Conservation (phyloP, 306 rosid species). For the Cyclanthera cordifolia region DNA sequence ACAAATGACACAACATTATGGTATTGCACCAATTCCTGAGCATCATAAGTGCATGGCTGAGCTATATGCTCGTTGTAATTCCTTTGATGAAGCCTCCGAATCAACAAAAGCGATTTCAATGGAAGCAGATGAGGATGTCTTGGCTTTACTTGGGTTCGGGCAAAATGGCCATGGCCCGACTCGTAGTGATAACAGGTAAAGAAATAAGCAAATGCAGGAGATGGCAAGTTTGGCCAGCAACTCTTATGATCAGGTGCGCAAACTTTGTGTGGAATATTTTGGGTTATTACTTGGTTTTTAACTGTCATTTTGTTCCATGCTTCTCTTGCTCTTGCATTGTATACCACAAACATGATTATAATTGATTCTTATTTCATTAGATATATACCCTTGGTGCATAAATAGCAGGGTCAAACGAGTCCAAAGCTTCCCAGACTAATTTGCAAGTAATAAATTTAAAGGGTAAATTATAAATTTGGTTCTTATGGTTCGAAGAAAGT, state of each 20-base stretch:
- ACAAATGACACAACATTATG: constrained; percentile 37
- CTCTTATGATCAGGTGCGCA: not conserved
- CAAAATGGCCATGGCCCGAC: not conserved
- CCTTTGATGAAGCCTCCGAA: constrained; percentile 17
- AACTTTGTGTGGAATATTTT: not conserved
- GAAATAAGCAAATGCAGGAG: not conserved
- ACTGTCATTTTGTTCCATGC: not conserved
- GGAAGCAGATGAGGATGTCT: not conserved
- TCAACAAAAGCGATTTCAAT: constrained; percentile 12
- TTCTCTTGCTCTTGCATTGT: not conserved
- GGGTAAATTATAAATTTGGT: too few relatives aligned
- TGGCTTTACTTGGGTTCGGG: not conserved
- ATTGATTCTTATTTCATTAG: not conserved
- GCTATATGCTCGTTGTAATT: constrained; percentile 29
- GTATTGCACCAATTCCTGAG: constrained; percentile 39
- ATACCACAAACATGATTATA: not conserved
- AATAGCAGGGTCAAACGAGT: too few relatives aligned
- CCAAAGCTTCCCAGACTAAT: too few relatives aligned
- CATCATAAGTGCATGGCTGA: constrained; percentile 42
- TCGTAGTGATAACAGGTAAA: not conserved
- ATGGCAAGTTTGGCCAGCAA: not conserved
- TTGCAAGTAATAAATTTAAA: too few relatives aligned
- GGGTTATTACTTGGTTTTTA: not conserved
- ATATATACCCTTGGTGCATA: too few relatives aligned
- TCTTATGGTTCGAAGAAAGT: too few relatives aligned